phyloP scores from a whole-genome alignment of 2,329 filamentous ascomycete species.

The Cladosporium velox region DNA sequence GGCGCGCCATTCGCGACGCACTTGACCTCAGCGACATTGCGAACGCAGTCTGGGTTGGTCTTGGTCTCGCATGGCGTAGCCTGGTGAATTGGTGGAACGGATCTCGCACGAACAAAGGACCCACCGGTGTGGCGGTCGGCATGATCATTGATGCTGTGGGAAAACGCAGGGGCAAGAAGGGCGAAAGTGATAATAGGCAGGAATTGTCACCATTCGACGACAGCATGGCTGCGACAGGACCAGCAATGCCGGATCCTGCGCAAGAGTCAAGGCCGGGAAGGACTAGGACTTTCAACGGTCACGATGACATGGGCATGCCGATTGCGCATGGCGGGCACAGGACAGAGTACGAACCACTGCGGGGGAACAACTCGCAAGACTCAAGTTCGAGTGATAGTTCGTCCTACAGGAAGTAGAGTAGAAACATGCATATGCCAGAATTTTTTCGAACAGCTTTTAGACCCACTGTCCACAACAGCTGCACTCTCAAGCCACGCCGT shows the following conservation, averaged over 20 bases:
- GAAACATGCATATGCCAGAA: background rate
- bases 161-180: background rate
- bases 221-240: slow-evolving; percentile 8
- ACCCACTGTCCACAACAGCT: background rate
- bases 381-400: slow-evolving; percentile 11
- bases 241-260: slow-evolving; percentile 22
- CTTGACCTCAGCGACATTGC: slow-evolving; percentile 26
- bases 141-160: slow-evolving; percentile 11
- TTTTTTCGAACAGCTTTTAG: background rate
- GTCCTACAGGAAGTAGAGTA: background rate
- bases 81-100: slow-evolving; percentile 21
- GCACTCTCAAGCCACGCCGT: background rate
- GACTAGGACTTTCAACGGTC: slow-evolving; percentile 21
- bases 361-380: background rate
- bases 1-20: slow-evolving; percentile 24
- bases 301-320: slow-evolving; percentile 11
- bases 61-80: slow-evolving; percentile 20
- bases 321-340: background rate
- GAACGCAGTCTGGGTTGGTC: slow-evolving; percentile 21
- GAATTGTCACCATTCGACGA: slow-evolving; percentile 20
- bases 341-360: slow-evolving; percentile 6
- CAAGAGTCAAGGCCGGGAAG: slow-evolving; percentile 20
- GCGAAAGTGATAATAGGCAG: background rate
- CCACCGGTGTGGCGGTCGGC: slow-evolving; percentile 7
- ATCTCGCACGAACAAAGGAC: background rate